phyloP scores from a whole-genome alignment of 2,329 filamentous ascomycete species.

The Verruconis gallopava region DNA sequence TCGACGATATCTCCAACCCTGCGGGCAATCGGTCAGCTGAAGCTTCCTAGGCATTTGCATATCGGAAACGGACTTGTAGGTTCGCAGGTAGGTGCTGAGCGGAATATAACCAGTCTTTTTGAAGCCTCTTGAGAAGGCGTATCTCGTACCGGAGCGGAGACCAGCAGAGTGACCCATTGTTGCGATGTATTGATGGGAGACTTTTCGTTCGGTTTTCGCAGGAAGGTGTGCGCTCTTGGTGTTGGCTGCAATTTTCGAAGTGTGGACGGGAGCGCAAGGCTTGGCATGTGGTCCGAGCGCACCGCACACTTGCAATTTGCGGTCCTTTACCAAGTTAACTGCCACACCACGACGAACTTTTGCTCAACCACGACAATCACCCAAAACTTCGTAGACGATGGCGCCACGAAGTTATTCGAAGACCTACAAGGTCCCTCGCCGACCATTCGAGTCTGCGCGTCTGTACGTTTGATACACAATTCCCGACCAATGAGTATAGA shows the following conservation, averaged over 20 bases:
- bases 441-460: conserved; percentile 99
- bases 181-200: too few relatives aligned
- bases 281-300: too few relatives aligned
- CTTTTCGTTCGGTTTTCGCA: too few relatives aligned
- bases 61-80: conserved; percentile 58
- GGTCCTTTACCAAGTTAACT: too few relatives aligned
- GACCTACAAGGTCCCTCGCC: conserved; percentile 97
- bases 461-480: conserved; percentile 99
- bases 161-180: conserved; percentile 43
- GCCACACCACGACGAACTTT: too few relatives aligned
- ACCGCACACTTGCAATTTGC: too few relatives aligned
- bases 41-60: conserved; percentile 2
- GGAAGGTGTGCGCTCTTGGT: conserved; percentile 13
- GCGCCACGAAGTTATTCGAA: conserved; percentile 72
- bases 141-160: conserved; percentile 30
- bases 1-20: conserved; percentile 98
- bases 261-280: too few relatives aligned
- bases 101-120: conserved; percentile 91
- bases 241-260: too few relatives aligned
- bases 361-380: too few relatives aligned
- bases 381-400: too few relatives aligned
- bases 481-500: conserved; percentile 90
- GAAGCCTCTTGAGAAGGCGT: conserved; percentile 86
- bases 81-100: conserved; percentile 85
- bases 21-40: conserved; percentile 10